Conservation (phyloP, 1,284 basidiomycete genomes). For the Pyrrhoderma noxium region DNA sequence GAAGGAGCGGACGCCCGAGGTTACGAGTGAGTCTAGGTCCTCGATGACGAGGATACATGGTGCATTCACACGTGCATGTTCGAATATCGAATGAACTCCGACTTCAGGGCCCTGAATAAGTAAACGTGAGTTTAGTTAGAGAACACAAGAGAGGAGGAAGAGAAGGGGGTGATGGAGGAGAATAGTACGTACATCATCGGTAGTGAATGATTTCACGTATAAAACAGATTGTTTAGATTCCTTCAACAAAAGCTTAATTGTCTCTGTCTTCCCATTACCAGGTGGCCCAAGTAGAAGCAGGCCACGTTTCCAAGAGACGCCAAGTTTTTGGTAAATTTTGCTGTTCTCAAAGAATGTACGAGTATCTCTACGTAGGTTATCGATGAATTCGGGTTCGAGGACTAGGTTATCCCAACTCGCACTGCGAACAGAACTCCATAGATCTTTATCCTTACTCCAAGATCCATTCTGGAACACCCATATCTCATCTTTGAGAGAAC, state of each 20-base stretch:
- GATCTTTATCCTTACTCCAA: constrained; percentile 31
- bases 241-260: constrained; percentile 25
- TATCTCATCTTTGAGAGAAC: constrained; percentile 29
- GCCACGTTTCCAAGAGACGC: constrained; percentile 37
- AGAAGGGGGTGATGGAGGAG: neutral
- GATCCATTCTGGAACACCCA: constrained; percentile 32
- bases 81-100: constrained; percentile 28
- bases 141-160: neutral
- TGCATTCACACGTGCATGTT: constrained; percentile 28
- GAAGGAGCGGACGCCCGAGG: constrained; percentile 32
- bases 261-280: constrained; percentile 27
- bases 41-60: constrained; percentile 41
- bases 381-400: constrained; percentile 34
- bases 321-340: constrained; percentile 33
- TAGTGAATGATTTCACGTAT: constrained; percentile 37
- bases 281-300: constrained; percentile 27
- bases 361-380: constrained; percentile 31
- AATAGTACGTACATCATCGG: neutral
- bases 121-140: neutral
- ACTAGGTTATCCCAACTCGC: constrained; percentile 34
- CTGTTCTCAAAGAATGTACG: constrained; percentile 35
- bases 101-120: constrained; percentile 25
- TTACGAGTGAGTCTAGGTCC: constrained; percentile 39
- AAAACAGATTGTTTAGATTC: constrained; percentile 26
- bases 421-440: constrained; percentile 34